These are phyloP conservation scores for Aspergillus transmontanensis DNA, from an alignment of 2,329 filamentous ascomycete species.

Conservation along the genomic window DNA sequence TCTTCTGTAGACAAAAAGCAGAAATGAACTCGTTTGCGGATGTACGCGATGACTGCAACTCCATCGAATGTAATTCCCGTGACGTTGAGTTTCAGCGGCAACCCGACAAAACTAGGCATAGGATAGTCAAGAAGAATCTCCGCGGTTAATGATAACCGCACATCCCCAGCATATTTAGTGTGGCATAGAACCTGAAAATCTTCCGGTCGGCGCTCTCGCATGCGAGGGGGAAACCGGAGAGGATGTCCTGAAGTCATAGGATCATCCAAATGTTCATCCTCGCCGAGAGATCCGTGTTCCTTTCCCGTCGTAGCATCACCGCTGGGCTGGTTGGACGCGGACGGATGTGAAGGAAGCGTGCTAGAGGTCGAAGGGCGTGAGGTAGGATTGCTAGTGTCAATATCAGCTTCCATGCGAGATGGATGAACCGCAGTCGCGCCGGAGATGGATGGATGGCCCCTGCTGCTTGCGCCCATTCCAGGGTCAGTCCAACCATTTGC, in stretches of 20 bases:
- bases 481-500: slow-evolving; percentile 40
- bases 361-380: slow-evolving; percentile 49
- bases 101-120: slow-evolving; percentile 96
- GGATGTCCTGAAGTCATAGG: slow-evolving; percentile 20
- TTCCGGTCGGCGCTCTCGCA: slow-evolving; percentile 75
- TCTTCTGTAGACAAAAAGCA: slow-evolving; percentile 94
- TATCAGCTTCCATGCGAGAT: slow-evolving; percentile 34
- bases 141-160: slow-evolving; percentile 85
- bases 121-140: slow-evolving; percentile 97
- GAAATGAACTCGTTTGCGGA: slow-evolving; percentile 85
- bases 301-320: slow-evolving; percentile 26
- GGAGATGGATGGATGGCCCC: slow-evolving; percentile 15
- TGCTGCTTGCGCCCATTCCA: slow-evolving; percentile 23
- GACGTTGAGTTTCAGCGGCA: slow-evolving; percentile 91
- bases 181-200: slow-evolving; percentile 93
- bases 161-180: slow-evolving; percentile 84
- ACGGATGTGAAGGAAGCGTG: slow-evolving; percentile 35
- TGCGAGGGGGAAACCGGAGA: slow-evolving; percentile 51
- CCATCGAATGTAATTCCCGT: slow-evolving; percentile 95
- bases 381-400: slow-evolving; percentile 40
- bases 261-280: slow-evolving; percentile 24
- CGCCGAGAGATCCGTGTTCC: slow-evolving; percentile 22
- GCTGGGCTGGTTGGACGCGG: slow-evolving; percentile 32
- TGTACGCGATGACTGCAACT: slow-evolving; percentile 87
- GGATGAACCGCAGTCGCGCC: slow-evolving; percentile 22